Base-by-base conservation (phyloP, 2,329 filamentous ascomycete genomes). In the Curvularia lunata region DNA sequence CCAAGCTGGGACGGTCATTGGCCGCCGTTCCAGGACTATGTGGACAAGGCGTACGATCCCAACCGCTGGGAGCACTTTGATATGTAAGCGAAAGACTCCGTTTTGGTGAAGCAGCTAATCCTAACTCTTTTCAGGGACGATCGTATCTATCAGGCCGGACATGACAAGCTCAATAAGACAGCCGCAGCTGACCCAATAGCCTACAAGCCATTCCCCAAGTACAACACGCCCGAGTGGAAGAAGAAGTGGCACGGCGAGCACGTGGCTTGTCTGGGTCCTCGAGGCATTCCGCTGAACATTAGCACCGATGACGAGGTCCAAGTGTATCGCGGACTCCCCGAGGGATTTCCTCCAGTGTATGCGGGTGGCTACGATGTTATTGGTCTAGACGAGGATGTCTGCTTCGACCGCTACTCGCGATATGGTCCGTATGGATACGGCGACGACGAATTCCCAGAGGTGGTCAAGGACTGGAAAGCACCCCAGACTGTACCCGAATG, bases 161-260 rank as follows among this genome's bases (percentile, higher is more conserved):
- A 75, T 37, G 62, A 75, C 30, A 71, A 69, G 50, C 64, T 76
- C 4, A 66, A 70, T 32, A 57, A 52, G 5, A 61, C 61, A 3
- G 58, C 62, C 9, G 67, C 68, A 10, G 61, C 69, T n/a, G 60
- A 73, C 48, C 83, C 86, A 0, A 79, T 85, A 53, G 79, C 83
- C 19, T 91, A 91, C 75, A 83, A 88, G 56, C 90, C 90, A 0
- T 92, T 92, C 62, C 89, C 90, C 0, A 79, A 85, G 16, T 91
- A 92, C 77, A 89, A 90, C 68, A 84, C 82, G 49, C 77, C 80
- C 3, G 75, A 80, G 13, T 92, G 88, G 88, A 83, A 80, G 66
- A 76, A 78, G 47, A 73, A 78, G 28, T 84, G 84, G 62, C 80
- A 83, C 47, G 88, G 87, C 16, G 74, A 82, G 52, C 86, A 88